A percentile compares a stretch with the other conserved stretches of the same genome.
These are phyloP conservation scores for Aspergillus taichungensis DNA, from an alignment of 495 filamentous ascomycete species.

Conservation along the genomic window DNA sequence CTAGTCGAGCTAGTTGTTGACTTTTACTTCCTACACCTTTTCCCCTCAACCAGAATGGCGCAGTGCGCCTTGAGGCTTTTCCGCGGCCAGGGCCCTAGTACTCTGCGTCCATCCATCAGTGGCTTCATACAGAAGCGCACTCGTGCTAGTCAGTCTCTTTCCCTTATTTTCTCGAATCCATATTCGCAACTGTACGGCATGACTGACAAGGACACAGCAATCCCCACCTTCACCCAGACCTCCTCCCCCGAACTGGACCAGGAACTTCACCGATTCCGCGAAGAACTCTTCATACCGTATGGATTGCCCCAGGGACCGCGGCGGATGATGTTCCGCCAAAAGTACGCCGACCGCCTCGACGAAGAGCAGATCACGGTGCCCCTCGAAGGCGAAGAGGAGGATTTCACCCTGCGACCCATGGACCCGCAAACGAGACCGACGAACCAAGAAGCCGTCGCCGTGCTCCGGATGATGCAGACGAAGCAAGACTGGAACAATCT, in stretches of 20 bases:
- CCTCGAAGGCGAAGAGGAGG: constrained; percentile 45
- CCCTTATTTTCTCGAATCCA: background rate
- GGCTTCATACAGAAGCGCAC: constrained; percentile 25
- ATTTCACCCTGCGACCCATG: constrained; percentile 43
- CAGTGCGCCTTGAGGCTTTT: constrained; percentile 32
- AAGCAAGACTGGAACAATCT: constrained; percentile 54
- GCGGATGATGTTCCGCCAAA: constrained; percentile 43
- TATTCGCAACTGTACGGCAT: background rate
- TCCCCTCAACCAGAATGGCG: constrained; percentile 22
- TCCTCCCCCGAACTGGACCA: constrained; percentile 43
- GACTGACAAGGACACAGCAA: constrained; percentile 13
- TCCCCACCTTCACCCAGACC: constrained; percentile 44
- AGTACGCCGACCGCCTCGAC: constrained; percentile 42
- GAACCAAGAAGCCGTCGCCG: constrained; percentile 21
- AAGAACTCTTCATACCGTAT: constrained; percentile 54
- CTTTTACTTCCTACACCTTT: background rate
- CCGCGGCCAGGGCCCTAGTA: constrained; percentile 21
- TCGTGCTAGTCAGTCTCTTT: constrained; percentile 23
- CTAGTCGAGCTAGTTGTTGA: background rate
- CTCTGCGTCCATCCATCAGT: constrained; percentile 25
- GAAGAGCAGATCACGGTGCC: constrained; percentile 52
- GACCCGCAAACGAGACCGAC: constrained; percentile 29
- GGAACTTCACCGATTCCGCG: constrained; percentile 46
- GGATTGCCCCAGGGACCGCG: constrained; percentile 49
- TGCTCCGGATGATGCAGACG: constrained; percentile 41